A percentile compares a stretch with the other conserved stretches of the same genome.
These are phyloP conservation scores for Trametes coccinea DNA, from an alignment of 768 basidiomycete genomes.

Conservation along the genomic window DNA sequence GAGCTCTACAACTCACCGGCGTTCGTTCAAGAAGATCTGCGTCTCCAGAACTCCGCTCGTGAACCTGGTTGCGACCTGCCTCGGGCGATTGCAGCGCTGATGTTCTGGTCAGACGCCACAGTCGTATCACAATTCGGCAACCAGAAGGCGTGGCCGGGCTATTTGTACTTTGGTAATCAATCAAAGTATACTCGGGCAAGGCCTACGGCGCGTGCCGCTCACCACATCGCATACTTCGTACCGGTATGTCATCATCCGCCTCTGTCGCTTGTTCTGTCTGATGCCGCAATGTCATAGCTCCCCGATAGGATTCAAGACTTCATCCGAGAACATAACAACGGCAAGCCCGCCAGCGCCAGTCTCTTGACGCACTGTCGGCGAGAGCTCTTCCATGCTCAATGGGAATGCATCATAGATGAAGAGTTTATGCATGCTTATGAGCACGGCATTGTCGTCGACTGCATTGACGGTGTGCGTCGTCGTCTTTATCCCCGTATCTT, in stretches of 20 bases:
- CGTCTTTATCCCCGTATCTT: slow-evolving; percentile 29
- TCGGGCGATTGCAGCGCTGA: slow-evolving; percentile 24
- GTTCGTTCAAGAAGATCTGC: slow-evolving; percentile 17
- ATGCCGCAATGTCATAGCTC: slow-evolving; percentile 26
- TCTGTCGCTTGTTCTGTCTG: background rate
- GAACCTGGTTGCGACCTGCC: slow-evolving; percentile 26
- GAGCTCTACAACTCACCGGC: slow-evolving; percentile 22
- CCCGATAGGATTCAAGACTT: slow-evolving; percentile 36
- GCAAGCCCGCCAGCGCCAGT: slow-evolving; percentile 10
- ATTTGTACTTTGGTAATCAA: slow-evolving; percentile 41
- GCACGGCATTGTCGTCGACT: slow-evolving; percentile 29
- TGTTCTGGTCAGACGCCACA: slow-evolving; percentile 37
- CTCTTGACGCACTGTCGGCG: slow-evolving; percentile 35
- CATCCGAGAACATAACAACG: slow-evolving; percentile 14
- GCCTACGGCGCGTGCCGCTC: slow-evolving; percentile 34
- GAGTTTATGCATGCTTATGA: slow-evolving; percentile 27
- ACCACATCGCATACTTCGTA: slow-evolving; percentile 48
- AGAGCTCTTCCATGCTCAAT: slow-evolving; percentile 32
- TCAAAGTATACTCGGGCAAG: slow-evolving; percentile 41
- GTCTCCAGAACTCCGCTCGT: slow-evolving; percentile 14
- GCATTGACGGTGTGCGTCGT: slow-evolving; percentile 28
- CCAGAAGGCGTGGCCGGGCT: slow-evolving; percentile 40
- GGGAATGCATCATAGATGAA: slow-evolving; percentile 25
- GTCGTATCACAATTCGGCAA: slow-evolving; percentile 35
- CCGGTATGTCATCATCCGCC: slow-evolving; percentile 28